Conservation (phyloP, 2,329 filamentous ascomycete genomes). For the Xylaria sp. region DNA sequence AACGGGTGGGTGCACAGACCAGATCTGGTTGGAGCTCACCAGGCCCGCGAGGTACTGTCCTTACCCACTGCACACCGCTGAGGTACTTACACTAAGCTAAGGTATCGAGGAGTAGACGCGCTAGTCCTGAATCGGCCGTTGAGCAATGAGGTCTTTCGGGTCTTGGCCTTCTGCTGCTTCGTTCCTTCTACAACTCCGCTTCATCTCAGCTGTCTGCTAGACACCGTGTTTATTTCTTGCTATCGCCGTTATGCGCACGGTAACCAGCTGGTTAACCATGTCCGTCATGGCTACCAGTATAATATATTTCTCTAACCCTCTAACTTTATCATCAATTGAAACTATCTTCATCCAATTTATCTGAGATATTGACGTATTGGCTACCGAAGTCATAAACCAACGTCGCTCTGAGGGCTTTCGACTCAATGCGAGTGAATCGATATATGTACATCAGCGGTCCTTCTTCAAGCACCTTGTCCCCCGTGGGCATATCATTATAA, state of each 20-base stretch:
- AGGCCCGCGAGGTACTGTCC: not conserved
- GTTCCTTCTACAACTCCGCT: constrained; percentile 28
- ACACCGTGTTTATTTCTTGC: not conserved
- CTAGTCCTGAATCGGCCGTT: constrained; percentile 22
- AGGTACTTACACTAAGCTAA: not conserved
- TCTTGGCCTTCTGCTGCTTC: constrained; percentile 4
- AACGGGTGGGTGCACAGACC: constrained; percentile 39
- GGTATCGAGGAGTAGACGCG: not conserved
- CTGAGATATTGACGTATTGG: not conserved
- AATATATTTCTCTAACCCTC: not conserved
- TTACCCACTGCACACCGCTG: not conserved
- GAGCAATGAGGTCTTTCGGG: constrained; percentile 17
- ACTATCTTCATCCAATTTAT: not conserved
- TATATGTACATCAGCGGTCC: not conserved
- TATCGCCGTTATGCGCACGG: constrained; percentile 9
- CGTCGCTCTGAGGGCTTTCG: not conserved
- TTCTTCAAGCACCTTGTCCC: not conserved
- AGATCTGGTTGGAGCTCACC: constrained; percentile 12
- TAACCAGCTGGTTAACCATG: not conserved
- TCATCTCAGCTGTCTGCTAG: constrained; percentile 1
- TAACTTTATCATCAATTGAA: not conserved
- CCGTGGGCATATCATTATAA: not conserved
- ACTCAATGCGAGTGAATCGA: not conserved
- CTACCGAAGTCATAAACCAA: not conserved
- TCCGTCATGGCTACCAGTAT: not conserved